Percentiles rank a stretch among this genome's conserved stretches.
phyloP scores from a whole-genome alignment of 1,284 basidiomycete genomes.

The Trichosporon asahii region DNA sequence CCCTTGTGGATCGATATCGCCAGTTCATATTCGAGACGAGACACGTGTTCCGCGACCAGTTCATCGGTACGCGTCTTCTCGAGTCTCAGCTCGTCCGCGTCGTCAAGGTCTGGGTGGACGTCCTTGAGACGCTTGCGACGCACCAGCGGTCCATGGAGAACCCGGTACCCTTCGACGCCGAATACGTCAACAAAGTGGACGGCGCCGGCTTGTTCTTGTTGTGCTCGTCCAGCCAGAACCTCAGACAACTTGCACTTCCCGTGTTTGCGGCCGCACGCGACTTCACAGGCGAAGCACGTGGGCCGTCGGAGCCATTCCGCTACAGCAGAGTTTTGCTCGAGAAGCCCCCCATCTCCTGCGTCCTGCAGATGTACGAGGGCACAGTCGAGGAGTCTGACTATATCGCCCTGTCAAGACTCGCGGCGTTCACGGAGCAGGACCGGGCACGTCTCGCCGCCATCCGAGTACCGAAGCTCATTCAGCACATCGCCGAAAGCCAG shows the following conservation, averaged over 20 bases:
- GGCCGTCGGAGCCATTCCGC: constrained; percentile 45
- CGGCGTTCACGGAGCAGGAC: constrained; percentile 26
- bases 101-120: constrained; percentile 68
- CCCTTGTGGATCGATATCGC: constrained; percentile 67
- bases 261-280: constrained; percentile 38
- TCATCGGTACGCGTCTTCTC: constrained; percentile 60
- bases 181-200: constrained; percentile 59
- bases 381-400: constrained; percentile 39
- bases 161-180: constrained; percentile 36
- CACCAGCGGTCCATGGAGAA: constrained; percentile 50
- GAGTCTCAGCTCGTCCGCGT: constrained; percentile 61
- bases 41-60: constrained; percentile 65
- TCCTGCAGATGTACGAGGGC: constrained; percentile 38
- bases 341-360: constrained; percentile 25
- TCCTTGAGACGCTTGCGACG: constrained; percentile 68
- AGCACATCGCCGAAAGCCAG: constrained; percentile 51
- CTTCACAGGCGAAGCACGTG: constrained; percentile 36
- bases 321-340: constrained; percentile 38
- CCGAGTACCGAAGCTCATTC: constrained; percentile 34
- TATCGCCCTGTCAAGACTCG: constrained; percentile 34
- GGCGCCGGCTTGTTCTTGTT: constrained; percentile 74
- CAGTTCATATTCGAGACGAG: constrained; percentile 73
- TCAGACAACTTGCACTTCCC: constrained; percentile 35
- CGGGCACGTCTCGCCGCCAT: constrained; percentile 35
- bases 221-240: constrained; percentile 57